A percentile compares a stretch with the other conserved stretches of the same genome.
phyloP scores from a whole-genome alignment of 1,139 yeast genomes.

The Pichia sp. region DNA sequence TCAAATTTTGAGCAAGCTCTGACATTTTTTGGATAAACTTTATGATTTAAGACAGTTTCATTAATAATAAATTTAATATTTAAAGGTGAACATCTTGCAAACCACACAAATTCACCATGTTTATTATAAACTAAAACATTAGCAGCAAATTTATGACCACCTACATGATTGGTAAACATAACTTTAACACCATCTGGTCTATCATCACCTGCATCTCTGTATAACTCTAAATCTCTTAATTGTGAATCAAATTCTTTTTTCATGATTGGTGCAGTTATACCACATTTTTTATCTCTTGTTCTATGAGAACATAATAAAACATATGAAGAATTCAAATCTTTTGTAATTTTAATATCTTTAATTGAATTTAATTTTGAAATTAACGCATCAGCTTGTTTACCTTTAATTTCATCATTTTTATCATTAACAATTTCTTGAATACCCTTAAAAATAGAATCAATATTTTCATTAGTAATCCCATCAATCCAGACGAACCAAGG shows the following conservation, averaged over 20 bases:
- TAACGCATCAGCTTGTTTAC: conserved; percentile 11
- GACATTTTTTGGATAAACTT: conserved; percentile 67
- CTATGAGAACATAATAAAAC: conserved; percentile 81
- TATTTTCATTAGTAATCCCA: conserved; percentile 42
- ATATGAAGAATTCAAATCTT: conserved; percentile 45
- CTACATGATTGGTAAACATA: conserved; percentile 74
- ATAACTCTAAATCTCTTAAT: conserved; percentile 60
- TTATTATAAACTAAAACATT: conserved; percentile 72
- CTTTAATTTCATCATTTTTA: conserved; percentile 6
- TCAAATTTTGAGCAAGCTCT: conserved; percentile 53
- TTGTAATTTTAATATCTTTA: conserved; percentile 29
- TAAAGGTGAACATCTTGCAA: conserved; percentile 76
- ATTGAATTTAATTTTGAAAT: conserved; percentile 12
- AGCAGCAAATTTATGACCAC: conserved; percentile 93
- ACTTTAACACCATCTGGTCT: conserved; percentile 72
- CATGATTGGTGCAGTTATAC: conserved; percentile 90
- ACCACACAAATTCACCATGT: conserved; percentile 78
- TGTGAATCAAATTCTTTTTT: conserved; percentile 71
- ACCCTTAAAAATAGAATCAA: conserved; percentile 38
- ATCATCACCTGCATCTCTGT: conserved; percentile 67
- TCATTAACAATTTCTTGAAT: conserved; percentile 38
- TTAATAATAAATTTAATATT: conserved; percentile 71
- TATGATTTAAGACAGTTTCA: conserved; percentile 62
- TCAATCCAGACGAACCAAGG: conserved; percentile 77
- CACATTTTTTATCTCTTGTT: conserved; percentile 90